These are phyloP conservation scores for Neofusicoccum sp. DNA, from an alignment of 2,329 filamentous ascomycete species.

Conservation along the genomic window DNA sequence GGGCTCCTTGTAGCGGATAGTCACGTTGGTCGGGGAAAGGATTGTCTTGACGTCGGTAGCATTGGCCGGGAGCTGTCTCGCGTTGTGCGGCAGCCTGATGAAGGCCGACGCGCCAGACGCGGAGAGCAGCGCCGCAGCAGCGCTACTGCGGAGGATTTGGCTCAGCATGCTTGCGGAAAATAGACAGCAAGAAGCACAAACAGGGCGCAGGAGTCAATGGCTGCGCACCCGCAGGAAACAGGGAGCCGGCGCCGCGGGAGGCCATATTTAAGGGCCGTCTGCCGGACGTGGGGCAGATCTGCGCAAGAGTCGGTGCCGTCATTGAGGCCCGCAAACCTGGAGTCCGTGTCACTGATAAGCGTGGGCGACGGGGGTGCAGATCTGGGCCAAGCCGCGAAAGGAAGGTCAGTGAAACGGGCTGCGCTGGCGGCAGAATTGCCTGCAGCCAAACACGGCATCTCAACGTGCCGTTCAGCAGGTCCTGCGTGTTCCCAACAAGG, in stretches of 20 bases:
- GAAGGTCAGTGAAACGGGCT: neutral
- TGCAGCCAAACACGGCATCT: neutral
- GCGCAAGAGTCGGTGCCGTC: neutral
- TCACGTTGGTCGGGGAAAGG: slow-evolving; percentile 47
- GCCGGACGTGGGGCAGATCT: neutral
- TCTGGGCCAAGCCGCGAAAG: neutral
- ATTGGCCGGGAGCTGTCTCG: slow-evolving; percentile 40
- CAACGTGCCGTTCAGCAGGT: neutral
- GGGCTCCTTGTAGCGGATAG: slow-evolving; percentile 56
- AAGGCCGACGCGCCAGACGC: neutral
- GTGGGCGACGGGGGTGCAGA: neutral
- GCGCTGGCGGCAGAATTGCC: neutral
- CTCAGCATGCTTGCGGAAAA: slow-evolving; percentile 5
- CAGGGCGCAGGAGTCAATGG: neutral
- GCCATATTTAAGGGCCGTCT: neutral
- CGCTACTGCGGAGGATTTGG: neutral
- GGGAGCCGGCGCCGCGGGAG: neutral
- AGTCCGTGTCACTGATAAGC: neutral
- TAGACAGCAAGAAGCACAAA: neutral
- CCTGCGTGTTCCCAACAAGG: neutral
- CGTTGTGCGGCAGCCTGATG: slow-evolving; percentile 15
- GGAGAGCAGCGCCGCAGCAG: slow-evolving; percentile 2
- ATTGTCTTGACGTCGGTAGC: slow-evolving; percentile 49
- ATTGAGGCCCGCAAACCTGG: neutral
- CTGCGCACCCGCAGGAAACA: neutral